These are phyloP conservation scores for Phytophthora constricta DNA, from an alignment of 352 stramenopile species.

Conservation along the genomic window DNA sequence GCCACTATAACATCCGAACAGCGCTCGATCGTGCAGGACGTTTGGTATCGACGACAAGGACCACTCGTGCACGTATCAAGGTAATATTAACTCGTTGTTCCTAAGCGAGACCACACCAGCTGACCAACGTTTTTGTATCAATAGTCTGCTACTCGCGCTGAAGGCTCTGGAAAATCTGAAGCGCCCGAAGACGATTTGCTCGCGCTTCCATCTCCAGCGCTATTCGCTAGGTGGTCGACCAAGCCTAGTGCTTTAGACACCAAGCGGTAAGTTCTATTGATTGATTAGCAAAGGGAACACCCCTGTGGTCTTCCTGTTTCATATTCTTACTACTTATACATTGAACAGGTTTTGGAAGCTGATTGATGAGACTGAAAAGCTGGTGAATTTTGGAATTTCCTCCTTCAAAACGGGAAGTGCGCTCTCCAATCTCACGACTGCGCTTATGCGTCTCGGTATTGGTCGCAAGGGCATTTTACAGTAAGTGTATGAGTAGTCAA, in stretches of 20 bases:
- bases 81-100: slow-evolving; percentile 32
- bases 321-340: no score
- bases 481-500: no score
- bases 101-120: not conserved
- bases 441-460: slow-evolving; percentile 63
- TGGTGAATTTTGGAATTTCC: slow-evolving; percentile 73
- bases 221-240: slow-evolving; percentile 36
- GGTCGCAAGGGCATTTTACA: slow-evolving; percentile 61
- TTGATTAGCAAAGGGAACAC: no score
- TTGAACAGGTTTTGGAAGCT: slow-evolving; percentile 82
- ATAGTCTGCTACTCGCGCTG: slow-evolving; percentile 18
- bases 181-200: slow-evolving; percentile 72
- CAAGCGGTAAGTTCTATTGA: slow-evolving; percentile 52
- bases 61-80: slow-evolving; percentile 30
- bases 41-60: slow-evolving; percentile 40
- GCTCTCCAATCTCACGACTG: slow-evolving; percentile 51
- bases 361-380: slow-evolving; percentile 63
- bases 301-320: no score
- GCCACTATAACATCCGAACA: slow-evolving; percentile 69
- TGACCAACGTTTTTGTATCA: slow-evolving; percentile 3
- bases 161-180: slow-evolving; percentile 51
- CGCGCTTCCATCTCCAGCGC: slow-evolving; percentile 48
- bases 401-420: slow-evolving; percentile 50
- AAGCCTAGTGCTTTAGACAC: slow-evolving; percentile 49
- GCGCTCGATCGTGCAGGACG: slow-evolving; percentile 56